Conservation (phyloP, 345 rosid genomes). For the Euphorbia lathyris region DNA sequence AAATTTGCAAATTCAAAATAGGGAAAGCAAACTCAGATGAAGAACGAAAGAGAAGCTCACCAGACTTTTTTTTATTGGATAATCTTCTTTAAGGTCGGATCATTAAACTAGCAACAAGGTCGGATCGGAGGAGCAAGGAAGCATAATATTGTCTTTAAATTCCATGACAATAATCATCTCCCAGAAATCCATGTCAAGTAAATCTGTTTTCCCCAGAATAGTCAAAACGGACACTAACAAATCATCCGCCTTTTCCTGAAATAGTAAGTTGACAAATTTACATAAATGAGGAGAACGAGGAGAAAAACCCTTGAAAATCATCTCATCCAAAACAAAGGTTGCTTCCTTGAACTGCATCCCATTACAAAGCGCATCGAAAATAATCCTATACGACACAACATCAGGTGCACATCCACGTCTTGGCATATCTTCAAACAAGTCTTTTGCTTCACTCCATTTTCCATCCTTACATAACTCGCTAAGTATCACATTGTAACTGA, state of each 20-base stretch:
- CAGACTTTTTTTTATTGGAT: background rate
- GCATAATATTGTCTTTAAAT: slow-evolving; percentile 25
- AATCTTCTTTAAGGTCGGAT: slow-evolving; percentile 6
- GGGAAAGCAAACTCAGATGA: too few species aligned
- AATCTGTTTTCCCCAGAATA: slow-evolving; percentile 41
- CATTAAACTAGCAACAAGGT: slow-evolving; percentile 36
- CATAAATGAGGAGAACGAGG: slow-evolving; percentile 42
- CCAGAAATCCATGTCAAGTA: slow-evolving; percentile 40
- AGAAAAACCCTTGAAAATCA: slow-evolving; percentile 67
- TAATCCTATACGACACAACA: slow-evolving; percentile 63
- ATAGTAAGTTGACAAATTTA: slow-evolving; percentile 41
- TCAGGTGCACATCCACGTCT: slow-evolving; percentile 67
- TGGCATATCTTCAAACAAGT: slow-evolving; percentile 82
- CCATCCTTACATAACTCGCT: slow-evolving; percentile 50
- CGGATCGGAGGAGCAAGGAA: background rate
- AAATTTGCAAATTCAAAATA: too few species aligned
- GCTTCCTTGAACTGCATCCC: slow-evolving; percentile 54
- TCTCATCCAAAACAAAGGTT: slow-evolving; percentile 61
- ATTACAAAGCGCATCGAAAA: slow-evolving; percentile 64
- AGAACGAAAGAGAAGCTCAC: too few species aligned
- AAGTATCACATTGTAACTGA: slow-evolving; percentile 63
- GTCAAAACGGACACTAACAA: slow-evolving; percentile 38
- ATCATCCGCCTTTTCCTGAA: slow-evolving; percentile 35
- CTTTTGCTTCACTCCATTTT: slow-evolving; percentile 54
- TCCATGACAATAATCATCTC: slow-evolving; percentile 28